Evolutionary conservation across 345 rosid genomes (phyloP), one percentile per base, ranked within the genome.

Genomic region (Brassica rapa): DNA sequence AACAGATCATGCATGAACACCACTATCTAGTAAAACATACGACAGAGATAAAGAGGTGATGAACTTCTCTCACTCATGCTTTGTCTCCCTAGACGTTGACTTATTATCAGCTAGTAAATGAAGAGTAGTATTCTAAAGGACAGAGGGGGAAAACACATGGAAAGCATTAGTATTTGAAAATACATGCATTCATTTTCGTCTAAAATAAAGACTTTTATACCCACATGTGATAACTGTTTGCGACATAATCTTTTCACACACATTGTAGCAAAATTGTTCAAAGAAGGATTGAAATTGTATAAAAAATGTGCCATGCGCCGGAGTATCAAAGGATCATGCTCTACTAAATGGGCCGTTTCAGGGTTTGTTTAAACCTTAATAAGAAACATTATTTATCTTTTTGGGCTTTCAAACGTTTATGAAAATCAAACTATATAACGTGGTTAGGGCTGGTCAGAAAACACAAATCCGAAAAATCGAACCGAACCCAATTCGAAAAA

Each of bases 91-190:
- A 25, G 21, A 3, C 57, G 19, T 67, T 68, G 71, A 68, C 59
- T 46, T 43, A 43, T 32, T 39, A 39, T n/a, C 16, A 49, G n/a
- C 10, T 59, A 59, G 3, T 12, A 68, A 68, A 68, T 7, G 24
- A 67, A 67, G 32, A 41, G 11, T 41, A 23, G 21, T 66, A 39
- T 66, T 43, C 7, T 67, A 43, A 4, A 62, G 24, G 12, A 32
- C 19, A n/a, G 8, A 3, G 14, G n/a, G 16, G 9, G 11, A 24
- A 59, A 14, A 27, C 9, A 49, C 8, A 68, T 68, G 60, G 15
- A 46, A 67, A 49, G n/a, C 25, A 68, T 25, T 46, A n/a, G 39
- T 27, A 68, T 25, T n/a, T 68, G 39, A 68, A 68, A 68, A 68
- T 49, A 25, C 12, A 43, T 49, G 1, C 39, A 21, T 67, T 66